Base-by-base conservation (phyloP, 2,329 filamentous ascomycete genomes). In the Botrytis cinerea region DNA sequence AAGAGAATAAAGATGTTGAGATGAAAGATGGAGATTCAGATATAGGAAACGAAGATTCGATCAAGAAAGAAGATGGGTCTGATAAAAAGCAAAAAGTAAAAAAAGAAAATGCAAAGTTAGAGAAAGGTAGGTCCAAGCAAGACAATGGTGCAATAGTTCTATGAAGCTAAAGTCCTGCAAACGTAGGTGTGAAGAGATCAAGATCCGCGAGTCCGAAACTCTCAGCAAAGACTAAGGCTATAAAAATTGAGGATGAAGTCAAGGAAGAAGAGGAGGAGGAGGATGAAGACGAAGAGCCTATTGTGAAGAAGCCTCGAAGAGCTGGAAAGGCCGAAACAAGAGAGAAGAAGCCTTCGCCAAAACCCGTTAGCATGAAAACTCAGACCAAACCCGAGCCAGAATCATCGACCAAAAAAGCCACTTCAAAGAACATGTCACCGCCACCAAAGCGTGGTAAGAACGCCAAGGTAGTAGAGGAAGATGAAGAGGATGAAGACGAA, bases 251-350 rank as follows among this genome's bases (percentile, higher is more conserved):
- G 69, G 73, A 72, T 35, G 80, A 78, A 71, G 51, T 79, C 62
- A 82, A 82, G 70, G 77, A 80, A 14, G 71, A 74, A 80, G 82
- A 76, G 8, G 87, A 90, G 8, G 87, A 90, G 74, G 86, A 88
- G 18, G 88, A 74, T 74, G 81, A 69, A 73, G 75, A 76, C 35
- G 74, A 77, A 16, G 76, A 76, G 74, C 73, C 76, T 20, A 38
- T 71, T 75, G 75, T 73, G 75, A 85, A 84, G 78, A 82, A 76
- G 59, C 84, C 84, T 69, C 84, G 83, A 73, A 84, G 85, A 61
- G 73, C 63, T 59, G 54, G 40, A 38, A 77, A 75, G 70, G 77
- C 87, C 20, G 84, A 89, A 68, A 86, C 88, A 12, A 87, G 88
- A 4, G 86, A 82, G 32, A 14, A 43, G 32, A 72, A 45, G 14